A percentile compares a stretch with the other conserved stretches of the same genome.
Evolutionary conservation across 2,329 filamentous ascomycete genomes (phyloP).

Genomic region (Pleomassaria siparia): DNA sequence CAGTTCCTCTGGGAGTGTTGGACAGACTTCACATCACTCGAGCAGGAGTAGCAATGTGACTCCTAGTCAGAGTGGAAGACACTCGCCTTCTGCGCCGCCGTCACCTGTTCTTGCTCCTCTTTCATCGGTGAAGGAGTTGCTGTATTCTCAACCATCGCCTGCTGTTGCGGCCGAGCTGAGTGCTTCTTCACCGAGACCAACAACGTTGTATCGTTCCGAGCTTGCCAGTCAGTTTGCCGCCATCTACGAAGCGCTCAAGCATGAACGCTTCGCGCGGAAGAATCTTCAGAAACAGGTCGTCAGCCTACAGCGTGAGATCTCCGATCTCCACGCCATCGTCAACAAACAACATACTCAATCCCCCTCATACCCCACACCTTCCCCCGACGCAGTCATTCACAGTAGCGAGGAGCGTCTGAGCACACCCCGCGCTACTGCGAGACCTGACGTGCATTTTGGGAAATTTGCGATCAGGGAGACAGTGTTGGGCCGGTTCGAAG

Average conservation of each 20-base stretch:
- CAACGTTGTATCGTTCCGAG: slow-evolving; percentile 4
- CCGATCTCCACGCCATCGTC: slow-evolving; percentile 32
- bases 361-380: slow-evolving; percentile 36
- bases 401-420: slow-evolving; percentile 25
- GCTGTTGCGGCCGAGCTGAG: neutral
- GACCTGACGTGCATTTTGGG: slow-evolving; percentile 7
- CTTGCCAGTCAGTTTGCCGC: slow-evolving; percentile 19
- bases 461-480: slow-evolving; percentile 3
- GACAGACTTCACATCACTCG: slow-evolving; percentile 17
- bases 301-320: slow-evolving; percentile 33
- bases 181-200: slow-evolving; percentile 2
- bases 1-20: slow-evolving; percentile 27
- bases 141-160: neutral
- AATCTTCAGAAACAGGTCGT: slow-evolving; percentile 36
- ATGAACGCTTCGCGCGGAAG: slow-evolving; percentile 38
- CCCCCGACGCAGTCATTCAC: slow-evolving; percentile 29
- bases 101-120: slow-evolving; percentile 19
- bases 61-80: slow-evolving; percentile 8
- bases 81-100: slow-evolving; percentile 8
- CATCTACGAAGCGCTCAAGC: slow-evolving; percentile 27
- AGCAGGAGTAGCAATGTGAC: slow-evolving; percentile 15
- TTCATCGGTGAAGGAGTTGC: slow-evolving; percentile 13
- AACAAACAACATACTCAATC: slow-evolving; percentile 27
- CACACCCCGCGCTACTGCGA: slow-evolving; percentile 26
- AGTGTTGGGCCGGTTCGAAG: slow-evolving; percentile 9